Base-by-base conservation (phyloP, 2,329 filamentous ascomycete species). In the Colletotrichum tropicale region DNA sequence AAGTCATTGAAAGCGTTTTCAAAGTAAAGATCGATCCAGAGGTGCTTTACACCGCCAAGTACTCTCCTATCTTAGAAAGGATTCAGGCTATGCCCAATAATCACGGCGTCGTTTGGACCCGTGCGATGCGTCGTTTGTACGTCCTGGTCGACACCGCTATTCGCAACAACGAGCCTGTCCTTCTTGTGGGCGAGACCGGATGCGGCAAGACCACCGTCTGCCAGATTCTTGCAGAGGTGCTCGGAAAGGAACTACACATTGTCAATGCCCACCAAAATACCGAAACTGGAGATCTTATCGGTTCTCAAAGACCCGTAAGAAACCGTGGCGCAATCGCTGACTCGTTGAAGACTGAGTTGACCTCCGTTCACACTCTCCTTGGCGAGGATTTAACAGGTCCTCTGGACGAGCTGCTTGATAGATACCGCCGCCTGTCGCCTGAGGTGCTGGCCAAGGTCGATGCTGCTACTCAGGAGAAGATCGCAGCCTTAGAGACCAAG, bases 261-360 rank as follows among this genome's bases (percentile, higher is more conserved):
- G 94, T 99, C 81, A 99, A 99, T 82, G 97, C 98, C 4, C 98
- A 99, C 84, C 96, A 98, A 79, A 99, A 99, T 78, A 96, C 97
- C 0, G 98, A 99, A 83, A 98, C 98, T 0, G 96, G 97, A 18
- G 97, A 99, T 84, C 89, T 99, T 13, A 98, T 99, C 78, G 97
- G 97, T 78, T 97, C 97, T 5, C 97, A 99, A 83, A 89, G 97
- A 75, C 97, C 97, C 5, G 91, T 98, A 26, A 91, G 98, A 77
- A 98, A 98, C 82, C 92, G 96, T 56, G 91, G 93, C 16, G 91
- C 91, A 2, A 91, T 98, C 38, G 86, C 94, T 43, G 91, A 94
- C 32, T 84, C 91, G 2, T 86, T 98, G 34, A 87, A 88, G 36
- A 83, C 88, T n/a, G 92, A 94, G 80, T 84, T 98, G 32, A 78